phyloP scores from a whole-genome alignment of 306 rosid genomes.

The Vigna reflexopilosa region DNA sequence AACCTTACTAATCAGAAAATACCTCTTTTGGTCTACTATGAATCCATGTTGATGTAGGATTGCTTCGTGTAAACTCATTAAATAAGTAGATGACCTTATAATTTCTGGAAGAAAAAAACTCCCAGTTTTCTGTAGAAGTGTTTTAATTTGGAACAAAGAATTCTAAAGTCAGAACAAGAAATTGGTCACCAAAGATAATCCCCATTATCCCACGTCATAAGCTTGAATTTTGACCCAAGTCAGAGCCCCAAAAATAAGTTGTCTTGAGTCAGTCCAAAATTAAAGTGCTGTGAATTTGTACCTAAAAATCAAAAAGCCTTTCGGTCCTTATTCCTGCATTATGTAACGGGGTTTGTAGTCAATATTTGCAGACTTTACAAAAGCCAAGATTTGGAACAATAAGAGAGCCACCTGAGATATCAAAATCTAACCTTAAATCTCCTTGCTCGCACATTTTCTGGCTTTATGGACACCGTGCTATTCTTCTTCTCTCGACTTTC shows the following conservation, averaged over 20 bases:
- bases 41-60: no score
- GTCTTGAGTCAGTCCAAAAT: slow-evolving; percentile 35
- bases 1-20: no score
- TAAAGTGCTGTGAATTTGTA: slow-evolving; percentile 12
- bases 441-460: slow-evolving; percentile 70
- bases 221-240: neutral
- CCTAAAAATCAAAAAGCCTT: neutral
- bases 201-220: neutral
- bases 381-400: slow-evolving; percentile 15
- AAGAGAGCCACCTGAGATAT: neutral
- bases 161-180: slow-evolving; percentile 5
- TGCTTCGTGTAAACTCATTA: no score
- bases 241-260: slow-evolving; percentile 10
- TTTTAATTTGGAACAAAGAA: slow-evolving; percentile 29
- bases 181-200: slow-evolving; percentile 9
- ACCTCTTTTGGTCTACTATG: no score
- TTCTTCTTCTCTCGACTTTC: slow-evolving; percentile 56
- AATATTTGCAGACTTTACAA: slow-evolving; percentile 13
- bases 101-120: no score
- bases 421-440: slow-evolving; percentile 80
- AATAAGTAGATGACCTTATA: no score
- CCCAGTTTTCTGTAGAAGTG: neutral
- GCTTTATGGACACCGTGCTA: slow-evolving; percentile 44
- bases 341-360: slow-evolving; percentile 42
- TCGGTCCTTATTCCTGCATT: slow-evolving; percentile 62